These are phyloP conservation scores for Penicillium corylophilum DNA, from an alignment of 2,329 filamentous ascomycete species.

Conservation along the genomic window DNA sequence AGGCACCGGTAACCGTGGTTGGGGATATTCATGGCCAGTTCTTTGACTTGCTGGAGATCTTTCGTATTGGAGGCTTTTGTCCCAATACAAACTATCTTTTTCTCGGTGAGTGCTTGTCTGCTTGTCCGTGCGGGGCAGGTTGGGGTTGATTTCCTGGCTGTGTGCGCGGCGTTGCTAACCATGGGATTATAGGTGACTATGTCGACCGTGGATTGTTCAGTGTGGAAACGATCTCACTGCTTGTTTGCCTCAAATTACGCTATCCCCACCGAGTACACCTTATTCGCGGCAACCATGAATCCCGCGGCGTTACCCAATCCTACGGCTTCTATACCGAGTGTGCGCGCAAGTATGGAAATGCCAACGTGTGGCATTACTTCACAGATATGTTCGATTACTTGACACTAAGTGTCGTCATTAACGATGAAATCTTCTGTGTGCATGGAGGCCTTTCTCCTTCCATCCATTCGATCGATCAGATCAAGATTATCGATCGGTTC, in stretches of 20 bases:
- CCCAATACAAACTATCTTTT: slow-evolving; percentile 99
- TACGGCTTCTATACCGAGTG: slow-evolving; percentile 99
- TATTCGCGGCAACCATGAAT: slow-evolving; percentile 97
- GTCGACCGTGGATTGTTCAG: slow-evolving; percentile 98
- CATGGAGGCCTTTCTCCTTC: slow-evolving; percentile 87
- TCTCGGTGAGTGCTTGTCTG: slow-evolving; percentile 62
- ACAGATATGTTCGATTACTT: slow-evolving; percentile 99
- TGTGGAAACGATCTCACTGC: slow-evolving; percentile 96
- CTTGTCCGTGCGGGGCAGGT: not conserved
- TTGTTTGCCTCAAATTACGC: slow-evolving; percentile 94
- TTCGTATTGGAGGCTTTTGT: slow-evolving; percentile 95
- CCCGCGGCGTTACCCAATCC: slow-evolving; percentile 93
- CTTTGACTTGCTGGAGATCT: slow-evolving; percentile 98
- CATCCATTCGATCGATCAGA: slow-evolving; percentile 98
- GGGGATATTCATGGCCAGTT: slow-evolving; percentile 99
- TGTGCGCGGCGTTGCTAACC: slow-evolving; percentile 6
- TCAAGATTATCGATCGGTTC: slow-evolving; percentile 99
- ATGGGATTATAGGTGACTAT: slow-evolving; percentile 73
- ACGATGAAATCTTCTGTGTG: slow-evolving; percentile 98
- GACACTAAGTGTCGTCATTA: slow-evolving; percentile 94
- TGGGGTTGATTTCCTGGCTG: not conserved
- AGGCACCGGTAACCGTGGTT: slow-evolving; percentile 92
- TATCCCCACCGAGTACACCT: slow-evolving; percentile 95
- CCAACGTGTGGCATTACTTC: slow-evolving; percentile 99
- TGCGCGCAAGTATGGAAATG: slow-evolving; percentile 95